Evolutionary conservation across 73 alveolate species (phyloP).

Genomic region (Paramecium caudatum): DNA sequence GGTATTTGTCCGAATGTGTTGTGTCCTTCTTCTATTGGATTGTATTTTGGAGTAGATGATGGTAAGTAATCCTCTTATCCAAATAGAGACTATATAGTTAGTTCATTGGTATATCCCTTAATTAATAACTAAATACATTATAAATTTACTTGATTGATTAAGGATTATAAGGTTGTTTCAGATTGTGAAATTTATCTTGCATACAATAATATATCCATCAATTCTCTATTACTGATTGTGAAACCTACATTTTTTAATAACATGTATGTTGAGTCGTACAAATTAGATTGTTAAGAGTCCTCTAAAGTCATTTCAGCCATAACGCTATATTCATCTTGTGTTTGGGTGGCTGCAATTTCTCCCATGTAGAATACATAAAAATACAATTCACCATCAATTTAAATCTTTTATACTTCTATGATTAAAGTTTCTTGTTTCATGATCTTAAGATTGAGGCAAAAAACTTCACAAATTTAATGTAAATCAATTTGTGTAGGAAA

Average conservation of each 20-base stretch:
- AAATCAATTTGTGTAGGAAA: not conserved
- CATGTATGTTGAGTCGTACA: slow-evolving; percentile 12
- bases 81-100: not conserved
- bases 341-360: slow-evolving; percentile 37
- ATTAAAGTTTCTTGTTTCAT: not conserved
- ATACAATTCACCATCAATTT: slow-evolving; percentile 26
- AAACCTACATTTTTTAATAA: not conserved
- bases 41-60: slow-evolving; percentile 24
- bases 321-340: slow-evolving; percentile 10
- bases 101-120: slow-evolving; percentile 14
- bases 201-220: slow-evolving; percentile 44
- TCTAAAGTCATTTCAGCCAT: slow-evolving; percentile 38
- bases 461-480: not conserved
- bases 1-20: slow-evolving; percentile 22
- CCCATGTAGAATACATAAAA: slow-evolving; percentile 36
- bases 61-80: not conserved
- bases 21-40: slow-evolving; percentile 8
- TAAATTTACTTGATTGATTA: not conserved
- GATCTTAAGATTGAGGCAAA: not conserved
- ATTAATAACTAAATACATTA: not conserved
- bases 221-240: not conserved
- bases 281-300: slow-evolving; percentile 5
- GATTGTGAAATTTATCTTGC: not conserved
- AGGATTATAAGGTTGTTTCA: slow-evolving; percentile 46
- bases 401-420: not conserved